Percentiles rank a stretch among this genome's conserved stretches.
Evolutionary conservation across 169 alveolate genomes (phyloP).

Genomic region (Eimeria acervulina): DNA sequence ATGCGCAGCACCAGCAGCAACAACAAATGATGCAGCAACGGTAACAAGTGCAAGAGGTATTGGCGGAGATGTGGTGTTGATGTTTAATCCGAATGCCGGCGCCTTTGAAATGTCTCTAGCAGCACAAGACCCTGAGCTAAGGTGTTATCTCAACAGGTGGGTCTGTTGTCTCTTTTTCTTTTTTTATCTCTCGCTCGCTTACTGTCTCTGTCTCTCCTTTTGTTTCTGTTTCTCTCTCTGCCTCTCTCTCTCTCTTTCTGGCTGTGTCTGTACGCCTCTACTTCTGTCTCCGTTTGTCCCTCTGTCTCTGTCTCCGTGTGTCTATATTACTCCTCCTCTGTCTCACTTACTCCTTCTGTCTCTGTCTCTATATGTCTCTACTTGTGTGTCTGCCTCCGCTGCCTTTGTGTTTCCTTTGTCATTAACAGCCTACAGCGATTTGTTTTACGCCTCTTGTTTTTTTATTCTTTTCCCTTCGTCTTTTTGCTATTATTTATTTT

Average conservation of each 20-base stretch:
- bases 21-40: constrained; percentile 12
- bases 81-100: constrained; percentile 57
- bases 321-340: background rate
- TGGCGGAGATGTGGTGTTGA: constrained; percentile 25
- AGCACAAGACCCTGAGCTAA: constrained; percentile 20
- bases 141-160: constrained; percentile 5
- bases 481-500: background rate
- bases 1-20: constrained; percentile 18
- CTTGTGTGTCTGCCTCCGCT: background rate
- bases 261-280: background rate
- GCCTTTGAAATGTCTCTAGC: constrained; percentile 24
- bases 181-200: background rate
- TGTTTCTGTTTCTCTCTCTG: background rate
- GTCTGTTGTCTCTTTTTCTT: background rate
- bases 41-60: background rate
- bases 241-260: no score
- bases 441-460: no score
- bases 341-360: background rate
- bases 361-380: background rate
- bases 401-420: background rate
- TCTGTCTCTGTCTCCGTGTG: background rate
- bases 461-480: background rate
- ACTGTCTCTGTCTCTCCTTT: background rate
- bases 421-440: no score
- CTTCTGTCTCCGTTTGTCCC: background rate